Evolutionary conservation across 2,329 filamentous ascomycete species (phyloP), one percentile per base, ranked within the genome.

Genomic region (Karstenula rhodostoma): DNA sequence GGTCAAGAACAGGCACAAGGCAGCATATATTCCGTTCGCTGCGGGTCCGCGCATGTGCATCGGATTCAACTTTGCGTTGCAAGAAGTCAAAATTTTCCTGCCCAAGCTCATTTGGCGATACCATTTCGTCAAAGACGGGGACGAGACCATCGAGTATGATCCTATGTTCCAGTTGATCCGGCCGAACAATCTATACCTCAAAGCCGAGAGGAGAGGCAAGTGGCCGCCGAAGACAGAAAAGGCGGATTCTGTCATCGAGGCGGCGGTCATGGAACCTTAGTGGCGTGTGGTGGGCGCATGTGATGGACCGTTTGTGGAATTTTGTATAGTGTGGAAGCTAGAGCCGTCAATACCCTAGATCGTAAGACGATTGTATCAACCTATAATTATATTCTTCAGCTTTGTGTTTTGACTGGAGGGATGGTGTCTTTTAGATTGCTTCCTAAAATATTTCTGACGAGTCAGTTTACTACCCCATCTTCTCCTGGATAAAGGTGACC

Each of bases 41-140:
- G 77, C 81, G 0, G 87, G 87, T 0, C 83, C 79, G 0, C 78
- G 87, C 1, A 83, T 82, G 76, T 89, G 87, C 62, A 85, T 89
- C 57, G 87, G 87, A 0, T 89, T 88, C 80, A 89, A 88, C 73
- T 88, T 89, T 71, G 87, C 86, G 0, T 76, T 89, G 7, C 81
- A 84, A 60, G 86, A 89, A 72, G 79, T 88, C 60, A 88, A 88
- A 77, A 79, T 87, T 4, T 83, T 87, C 66, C 42, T 89, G 63
- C 78, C 82, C 1, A 85, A 88, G 77, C 74, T 89, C 40, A 73
- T 89, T 2, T 89, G 83, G 59, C 79, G 87, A 8, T 89, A 89
- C 69, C 77, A 84, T 57, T 89, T 87, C 60, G 73, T 62, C 10
- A 71, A 80, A n/a, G 85, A 82, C n/a, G 79, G 80, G 4, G 79